phyloP scores from a whole-genome alignment of 2,329 filamentous ascomycete genomes.

The Calonectria fujianensis region DNA sequence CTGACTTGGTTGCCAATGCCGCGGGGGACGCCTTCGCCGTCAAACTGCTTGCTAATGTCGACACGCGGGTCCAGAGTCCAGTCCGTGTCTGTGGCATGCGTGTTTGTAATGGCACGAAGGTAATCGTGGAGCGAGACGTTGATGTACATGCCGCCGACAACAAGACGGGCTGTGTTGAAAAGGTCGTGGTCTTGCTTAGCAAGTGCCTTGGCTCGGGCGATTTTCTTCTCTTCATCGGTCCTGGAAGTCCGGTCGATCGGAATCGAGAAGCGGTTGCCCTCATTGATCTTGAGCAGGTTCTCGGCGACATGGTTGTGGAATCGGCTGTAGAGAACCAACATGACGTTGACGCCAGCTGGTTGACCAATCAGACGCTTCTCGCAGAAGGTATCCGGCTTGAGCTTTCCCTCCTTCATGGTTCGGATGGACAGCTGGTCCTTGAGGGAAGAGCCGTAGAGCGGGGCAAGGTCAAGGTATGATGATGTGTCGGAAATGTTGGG shows the following conservation, averaged over 20 bases:
- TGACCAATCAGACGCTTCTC: constrained; percentile 79
- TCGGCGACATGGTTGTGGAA: constrained; percentile 83
- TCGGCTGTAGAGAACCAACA: constrained; percentile 81
- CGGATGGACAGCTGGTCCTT: constrained; percentile 78
- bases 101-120: constrained; percentile 75
- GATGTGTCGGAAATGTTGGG: constrained; percentile 80
- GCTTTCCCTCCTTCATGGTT: constrained; percentile 77
- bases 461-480: constrained; percentile 84
- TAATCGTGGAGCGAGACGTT: constrained; percentile 77
- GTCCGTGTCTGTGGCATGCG: constrained; percentile 74
- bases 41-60: constrained; percentile 66
- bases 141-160: constrained; percentile 73
- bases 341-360: constrained; percentile 79
- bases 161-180: constrained; percentile 74
- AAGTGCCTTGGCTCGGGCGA: constrained; percentile 54
- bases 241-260: constrained; percentile 18
- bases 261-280: constrained; percentile 74
- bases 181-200: constrained; percentile 70
- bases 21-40: constrained; percentile 68
- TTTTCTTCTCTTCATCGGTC: constrained; percentile 49
- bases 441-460: constrained; percentile 81
- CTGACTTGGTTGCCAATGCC: constrained; percentile 80
- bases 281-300: constrained; percentile 79
- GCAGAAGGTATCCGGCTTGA: constrained; percentile 83
- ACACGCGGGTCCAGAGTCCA: constrained; percentile 79